A percentile compares a stretch with the other conserved stretches of the same genome.
These are phyloP conservation scores for Trypanosomatidae sp. DNA, from an alignment of 208 protist species.

Conservation along the genomic window DNA sequence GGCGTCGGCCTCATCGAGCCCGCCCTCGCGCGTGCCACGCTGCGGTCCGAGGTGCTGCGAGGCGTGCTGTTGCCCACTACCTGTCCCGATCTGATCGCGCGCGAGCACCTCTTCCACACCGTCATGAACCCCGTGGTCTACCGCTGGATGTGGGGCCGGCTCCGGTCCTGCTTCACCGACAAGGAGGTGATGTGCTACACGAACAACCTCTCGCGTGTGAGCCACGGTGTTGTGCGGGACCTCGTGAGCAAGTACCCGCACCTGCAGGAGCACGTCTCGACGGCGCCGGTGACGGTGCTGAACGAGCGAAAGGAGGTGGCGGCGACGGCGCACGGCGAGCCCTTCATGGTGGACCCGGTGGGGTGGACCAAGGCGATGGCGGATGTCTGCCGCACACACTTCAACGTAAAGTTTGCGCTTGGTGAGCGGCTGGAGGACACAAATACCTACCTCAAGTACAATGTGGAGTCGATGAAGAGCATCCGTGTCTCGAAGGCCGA, in stretches of 20 bases:
- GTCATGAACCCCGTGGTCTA: constrained; percentile 59
- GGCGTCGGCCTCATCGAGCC: constrained; percentile 78
- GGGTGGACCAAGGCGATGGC: constrained; percentile 75
- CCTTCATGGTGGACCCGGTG: constrained; percentile 71
- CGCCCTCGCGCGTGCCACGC: constrained; percentile 31
- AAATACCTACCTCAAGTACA: constrained; percentile 62
- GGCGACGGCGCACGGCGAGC: constrained; percentile 50
- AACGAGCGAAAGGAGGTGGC: constrained; percentile 15
- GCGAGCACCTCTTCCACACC: constrained; percentile 58
- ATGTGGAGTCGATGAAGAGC: constrained; percentile 56
- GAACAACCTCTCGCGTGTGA: constrained; percentile 73
- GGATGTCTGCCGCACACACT: constrained; percentile 42
- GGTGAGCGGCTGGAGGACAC: constrained; percentile 49
- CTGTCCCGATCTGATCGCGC: constrained; percentile 54
- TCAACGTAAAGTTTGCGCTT: constrained; percentile 61
- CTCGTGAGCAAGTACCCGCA: constrained; percentile 47
- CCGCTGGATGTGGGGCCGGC: constrained; percentile 67
- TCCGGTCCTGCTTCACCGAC: constrained; percentile 37
- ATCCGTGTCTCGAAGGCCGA: constrained; percentile 48
- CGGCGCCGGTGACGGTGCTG: constrained; percentile 20
- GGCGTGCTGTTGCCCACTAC: constrained; percentile 35
- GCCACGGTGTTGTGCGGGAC: constrained; percentile 54
- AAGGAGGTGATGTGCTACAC: constrained; percentile 70
- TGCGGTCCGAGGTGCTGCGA: constrained; percentile 44
- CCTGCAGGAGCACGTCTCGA: constrained; percentile 53